A percentile compares a stretch with the other conserved stretches of the same genome.
These are phyloP conservation scores for Apium graveolens DNA, from an alignment of 129 eudicot species.

Conservation along the genomic window DNA sequence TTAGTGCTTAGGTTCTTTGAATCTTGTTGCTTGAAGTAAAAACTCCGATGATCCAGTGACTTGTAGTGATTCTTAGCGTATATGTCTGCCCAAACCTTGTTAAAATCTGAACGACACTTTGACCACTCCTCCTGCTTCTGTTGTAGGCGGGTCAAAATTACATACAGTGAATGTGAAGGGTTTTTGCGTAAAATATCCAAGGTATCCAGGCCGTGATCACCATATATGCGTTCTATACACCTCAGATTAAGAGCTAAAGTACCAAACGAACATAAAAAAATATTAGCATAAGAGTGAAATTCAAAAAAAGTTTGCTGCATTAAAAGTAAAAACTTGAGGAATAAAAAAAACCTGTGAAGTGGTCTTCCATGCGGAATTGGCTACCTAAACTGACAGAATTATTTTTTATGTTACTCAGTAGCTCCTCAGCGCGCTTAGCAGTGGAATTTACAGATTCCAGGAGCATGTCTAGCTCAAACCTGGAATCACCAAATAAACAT, in stretches of 20 bases:
- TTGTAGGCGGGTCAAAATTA: slow-evolving; percentile 70
- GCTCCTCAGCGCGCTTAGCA: slow-evolving; percentile 76
- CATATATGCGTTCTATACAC: slow-evolving; percentile 94
- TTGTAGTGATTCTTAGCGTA: slow-evolving; percentile 89
- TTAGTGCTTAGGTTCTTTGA: slow-evolving; percentile 87
- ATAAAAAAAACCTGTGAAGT: slow-evolving; percentile 52
- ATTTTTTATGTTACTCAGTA: slow-evolving; percentile 45
- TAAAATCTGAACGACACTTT: slow-evolving; percentile 80
- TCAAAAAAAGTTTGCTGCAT: background rate
- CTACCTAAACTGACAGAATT: slow-evolving; percentile 41
- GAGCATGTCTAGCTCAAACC: slow-evolving; percentile 96
- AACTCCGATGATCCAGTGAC: slow-evolving; percentile 97
- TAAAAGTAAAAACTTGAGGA: background rate
- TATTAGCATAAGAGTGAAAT: background rate
- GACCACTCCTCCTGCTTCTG: slow-evolving; percentile 98
- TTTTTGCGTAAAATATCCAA: slow-evolving; percentile 82
- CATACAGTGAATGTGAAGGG: slow-evolving; percentile 62
- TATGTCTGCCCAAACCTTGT: slow-evolving; percentile 97
- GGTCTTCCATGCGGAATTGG: slow-evolving; percentile 63
- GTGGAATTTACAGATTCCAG: slow-evolving; percentile 93
- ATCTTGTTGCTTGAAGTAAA: slow-evolving; percentile 99
- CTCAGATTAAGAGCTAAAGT: slow-evolving; percentile 68
- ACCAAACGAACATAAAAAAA: slow-evolving; percentile 9
- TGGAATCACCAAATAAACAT: slow-evolving; percentile 19
- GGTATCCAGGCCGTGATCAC: slow-evolving; percentile 98